phyloP scores from a whole-genome alignment of 331 rosid species.

The Rhamnella rubrinervis region DNA sequence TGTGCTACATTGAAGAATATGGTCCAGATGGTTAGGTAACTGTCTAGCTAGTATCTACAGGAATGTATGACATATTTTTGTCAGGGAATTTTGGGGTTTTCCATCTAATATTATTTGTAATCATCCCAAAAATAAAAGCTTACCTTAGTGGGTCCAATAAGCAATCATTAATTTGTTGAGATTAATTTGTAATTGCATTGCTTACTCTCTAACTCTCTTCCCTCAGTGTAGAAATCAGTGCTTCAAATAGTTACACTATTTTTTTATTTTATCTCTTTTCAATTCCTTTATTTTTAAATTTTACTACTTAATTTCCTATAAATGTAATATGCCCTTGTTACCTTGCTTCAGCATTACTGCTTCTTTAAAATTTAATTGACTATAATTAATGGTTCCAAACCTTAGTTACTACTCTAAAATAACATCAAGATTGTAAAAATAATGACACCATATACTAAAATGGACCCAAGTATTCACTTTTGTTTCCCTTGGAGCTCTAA shows the following conservation, averaged over 20 bases:
- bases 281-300: too few relatives aligned
- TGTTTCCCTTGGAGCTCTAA: slow-evolving; percentile 23
- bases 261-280: too few relatives aligned
- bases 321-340: neutral
- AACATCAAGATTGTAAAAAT: slow-evolving; percentile 28
- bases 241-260: too few relatives aligned
- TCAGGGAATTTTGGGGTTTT: slow-evolving; percentile 8
- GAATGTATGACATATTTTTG: neutral
- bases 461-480: slow-evolving; percentile 32
- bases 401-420: slow-evolving; percentile 32
- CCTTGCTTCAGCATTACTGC: neutral
- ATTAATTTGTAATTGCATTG: too few relatives aligned
- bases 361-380: slow-evolving; percentile 2
- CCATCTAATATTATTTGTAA: neutral
- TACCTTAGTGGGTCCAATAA: too few relatives aligned
- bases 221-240: too few relatives aligned
- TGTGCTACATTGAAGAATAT: slow-evolving; percentile 26
- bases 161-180: too few relatives aligned
- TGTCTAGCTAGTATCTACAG: neutral
- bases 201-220: too few relatives aligned
- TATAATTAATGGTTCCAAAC: slow-evolving; percentile 27
- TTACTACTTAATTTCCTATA: neutral
- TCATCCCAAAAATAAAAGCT: too few relatives aligned
- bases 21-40: slow-evolving; percentile 41
- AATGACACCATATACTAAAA: slow-evolving; percentile 20